phyloP scores from a whole-genome alignment of 2,329 filamentous ascomycete species.

The Cucurbitaria berberidis region DNA sequence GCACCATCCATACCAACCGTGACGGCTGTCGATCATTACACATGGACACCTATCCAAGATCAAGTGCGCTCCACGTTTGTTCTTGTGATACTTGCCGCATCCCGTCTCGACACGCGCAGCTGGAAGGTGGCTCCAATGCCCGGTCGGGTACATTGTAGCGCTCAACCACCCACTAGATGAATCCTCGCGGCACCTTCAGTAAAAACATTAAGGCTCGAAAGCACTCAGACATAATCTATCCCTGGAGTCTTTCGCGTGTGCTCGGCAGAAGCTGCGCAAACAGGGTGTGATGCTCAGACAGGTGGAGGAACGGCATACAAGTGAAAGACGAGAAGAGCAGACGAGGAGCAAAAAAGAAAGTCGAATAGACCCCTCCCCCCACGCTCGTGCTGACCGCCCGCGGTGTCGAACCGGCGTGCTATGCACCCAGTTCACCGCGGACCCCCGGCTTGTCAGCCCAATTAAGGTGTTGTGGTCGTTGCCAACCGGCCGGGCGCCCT shows the following conservation, averaged over 20 bases:
- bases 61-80: neutral
- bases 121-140: neutral
- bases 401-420: neutral
- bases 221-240: neutral
- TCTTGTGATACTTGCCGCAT: neutral
- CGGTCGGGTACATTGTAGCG: neutral
- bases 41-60: neutral
- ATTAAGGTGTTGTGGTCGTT: neutral
- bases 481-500: neutral
- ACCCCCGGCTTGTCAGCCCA: neutral
- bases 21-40: neutral
- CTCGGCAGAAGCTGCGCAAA: neutral
- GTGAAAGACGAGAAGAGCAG: neutral
- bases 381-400: neutral
- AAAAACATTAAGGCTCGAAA: neutral
- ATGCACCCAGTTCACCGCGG: neutral
- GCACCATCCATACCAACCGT: neutral
- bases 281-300: no score
- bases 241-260: neutral
- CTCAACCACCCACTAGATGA: neutral
- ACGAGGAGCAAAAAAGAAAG: neutral
- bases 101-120: neutral
- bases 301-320: neutral
- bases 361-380: neutral
- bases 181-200: neutral